Conservation (phyloP, 805 yeast species). For the Sungouiozyma ichnusensis region DNA sequence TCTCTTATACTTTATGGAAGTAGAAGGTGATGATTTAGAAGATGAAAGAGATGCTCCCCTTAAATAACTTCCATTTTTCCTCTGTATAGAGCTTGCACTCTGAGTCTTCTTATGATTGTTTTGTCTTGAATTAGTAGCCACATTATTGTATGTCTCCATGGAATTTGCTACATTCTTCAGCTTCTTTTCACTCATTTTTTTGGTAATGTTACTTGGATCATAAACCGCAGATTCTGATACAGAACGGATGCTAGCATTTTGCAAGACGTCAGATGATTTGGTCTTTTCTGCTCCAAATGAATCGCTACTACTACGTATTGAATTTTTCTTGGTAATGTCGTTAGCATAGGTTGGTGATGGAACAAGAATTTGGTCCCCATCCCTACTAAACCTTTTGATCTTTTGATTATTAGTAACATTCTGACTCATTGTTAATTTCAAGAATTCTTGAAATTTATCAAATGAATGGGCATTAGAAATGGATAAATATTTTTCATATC, state of each 20-base stretch:
- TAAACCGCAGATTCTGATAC: conserved; percentile 22
- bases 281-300: not conserved
- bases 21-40: conserved; percentile 4
- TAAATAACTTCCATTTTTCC: conserved; percentile 28
- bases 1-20: not conserved
- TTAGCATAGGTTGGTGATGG: not conserved
- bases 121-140: conserved; percentile 15
- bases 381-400: conserved; percentile 1
- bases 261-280: not conserved
- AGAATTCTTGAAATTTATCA: conserved; percentile 44
- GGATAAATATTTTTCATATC: conserved; percentile 31
- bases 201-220: conserved; percentile 9
- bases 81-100: conserved; percentile 26
- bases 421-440: conserved; percentile 36
- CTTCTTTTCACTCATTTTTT: conserved; percentile 12
- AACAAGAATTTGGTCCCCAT: not conserved
- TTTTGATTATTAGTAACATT: conserved; percentile 19
- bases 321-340: not conserved
- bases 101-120: conserved; percentile 21
- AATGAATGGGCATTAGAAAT: conserved; percentile 42
- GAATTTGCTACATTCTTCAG: not conserved
- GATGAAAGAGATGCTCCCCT: conserved; percentile 17
- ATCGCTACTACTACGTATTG: not conserved
- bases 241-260: conserved; percentile 10
- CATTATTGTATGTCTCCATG: no score